Evolutionary conservation across 202 grass and related monocot genomes (phyloP).

Genomic region (Panicum virgatum): DNA sequence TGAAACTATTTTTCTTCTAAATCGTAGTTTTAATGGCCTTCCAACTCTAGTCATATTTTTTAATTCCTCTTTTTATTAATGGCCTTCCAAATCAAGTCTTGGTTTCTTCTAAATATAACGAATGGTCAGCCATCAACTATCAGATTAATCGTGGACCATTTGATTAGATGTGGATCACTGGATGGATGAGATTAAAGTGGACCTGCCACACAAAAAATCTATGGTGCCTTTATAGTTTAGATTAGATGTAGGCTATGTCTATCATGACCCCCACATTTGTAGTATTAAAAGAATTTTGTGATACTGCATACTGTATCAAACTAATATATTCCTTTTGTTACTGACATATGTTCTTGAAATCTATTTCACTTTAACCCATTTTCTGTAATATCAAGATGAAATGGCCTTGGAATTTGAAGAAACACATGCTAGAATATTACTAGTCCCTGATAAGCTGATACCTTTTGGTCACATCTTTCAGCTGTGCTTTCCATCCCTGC

Average conservation of each 20-base stretch:
- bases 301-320: conserved; percentile 1
- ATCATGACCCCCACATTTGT: not conserved
- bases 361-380: conserved; percentile 1
- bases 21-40: too few relatives aligned
- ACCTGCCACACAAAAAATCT: not conserved
- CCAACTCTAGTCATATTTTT: not conserved
- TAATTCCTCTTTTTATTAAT: not conserved
- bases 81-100: not conserved
- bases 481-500: not conserved
- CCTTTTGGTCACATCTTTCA: not conserved
- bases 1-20: not conserved
- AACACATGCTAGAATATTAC: conserved; percentile 11
- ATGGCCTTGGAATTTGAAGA: not conserved
- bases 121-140: not conserved
- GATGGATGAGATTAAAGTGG: not conserved
- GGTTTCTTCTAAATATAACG: not conserved
- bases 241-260: not conserved
- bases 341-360: conserved; percentile 6
- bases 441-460: not conserved
- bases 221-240: not conserved
- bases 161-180: not conserved
- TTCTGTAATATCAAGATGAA: conserved; percentile 10
- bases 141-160: not conserved
- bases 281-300: conserved; percentile 3
- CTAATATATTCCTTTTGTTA: conserved; percentile 6